Conservation (phyloP, 2,329 filamentous ascomycete species). For the Sclerotinia nivalis region DNA sequence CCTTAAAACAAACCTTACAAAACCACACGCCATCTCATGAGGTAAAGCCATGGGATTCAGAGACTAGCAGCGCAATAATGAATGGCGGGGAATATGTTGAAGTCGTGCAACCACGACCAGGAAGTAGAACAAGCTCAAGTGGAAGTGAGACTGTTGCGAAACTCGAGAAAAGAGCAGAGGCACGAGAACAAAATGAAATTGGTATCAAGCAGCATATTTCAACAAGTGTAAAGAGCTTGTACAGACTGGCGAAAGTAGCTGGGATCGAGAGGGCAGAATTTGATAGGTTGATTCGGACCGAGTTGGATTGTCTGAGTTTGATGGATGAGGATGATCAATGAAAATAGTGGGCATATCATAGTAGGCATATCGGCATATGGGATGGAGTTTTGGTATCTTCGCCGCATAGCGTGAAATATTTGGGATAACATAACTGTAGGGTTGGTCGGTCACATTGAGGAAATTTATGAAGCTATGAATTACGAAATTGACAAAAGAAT, state of each 20-base stretch:
- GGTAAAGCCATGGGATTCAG: conserved; percentile 10
- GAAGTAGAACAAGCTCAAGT: conserved; percentile 58
- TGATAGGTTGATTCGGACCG: conserved; percentile 67
- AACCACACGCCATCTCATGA: conserved; percentile 24
- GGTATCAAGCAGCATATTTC: conserved; percentile 79
- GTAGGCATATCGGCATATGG: background rate
- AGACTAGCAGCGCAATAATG: conserved; percentile 26
- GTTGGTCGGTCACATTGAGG: background rate
- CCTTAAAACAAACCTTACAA: conserved; percentile 36
- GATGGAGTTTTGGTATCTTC: conserved; percentile 5
- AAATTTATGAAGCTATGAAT: background rate
- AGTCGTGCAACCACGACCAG: conserved; percentile 57
- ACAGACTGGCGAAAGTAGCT: conserved; percentile 65
- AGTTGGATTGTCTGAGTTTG: conserved; percentile 69
- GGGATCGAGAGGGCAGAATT: conserved; percentile 78
- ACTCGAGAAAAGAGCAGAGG: conserved; percentile 53
- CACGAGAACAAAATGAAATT: conserved; percentile 64
- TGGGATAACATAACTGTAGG: background rate
- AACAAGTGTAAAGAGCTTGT: conserved; percentile 75
- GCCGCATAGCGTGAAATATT: background rate
- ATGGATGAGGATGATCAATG: conserved; percentile 55
- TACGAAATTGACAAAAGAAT: background rate
- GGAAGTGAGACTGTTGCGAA: conserved; percentile 58
- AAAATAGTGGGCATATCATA: background rate
- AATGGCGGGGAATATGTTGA: conserved; percentile 39